These are phyloP conservation scores for Mytilinidion resinicola DNA, from an alignment of 495 filamentous ascomycete species.

Conservation along the genomic window DNA sequence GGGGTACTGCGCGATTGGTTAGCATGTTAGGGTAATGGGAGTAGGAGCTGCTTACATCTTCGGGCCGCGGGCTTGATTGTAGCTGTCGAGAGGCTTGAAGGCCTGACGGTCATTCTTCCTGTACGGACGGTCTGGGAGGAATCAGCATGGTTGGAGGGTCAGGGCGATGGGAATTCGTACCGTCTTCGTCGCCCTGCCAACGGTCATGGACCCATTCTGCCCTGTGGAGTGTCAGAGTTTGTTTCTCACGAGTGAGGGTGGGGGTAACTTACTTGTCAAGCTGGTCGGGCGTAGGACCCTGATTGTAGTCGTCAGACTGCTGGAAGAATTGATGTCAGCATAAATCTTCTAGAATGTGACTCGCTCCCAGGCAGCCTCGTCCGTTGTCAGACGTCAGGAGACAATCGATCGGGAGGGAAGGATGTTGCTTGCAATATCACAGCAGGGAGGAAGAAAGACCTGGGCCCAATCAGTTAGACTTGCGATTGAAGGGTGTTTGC, in stretches of 20 bases:
- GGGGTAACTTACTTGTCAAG: slow-evolving; percentile 50
- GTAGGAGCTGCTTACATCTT: background rate
- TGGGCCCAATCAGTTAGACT: background rate
- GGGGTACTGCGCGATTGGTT: background rate
- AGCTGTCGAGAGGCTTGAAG: background rate
- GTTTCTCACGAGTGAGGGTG: slow-evolving; percentile 36
- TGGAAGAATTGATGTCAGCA: slow-evolving; percentile 24
- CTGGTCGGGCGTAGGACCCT: slow-evolving; percentile 44
- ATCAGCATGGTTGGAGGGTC: background rate
- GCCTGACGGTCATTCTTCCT: background rate
- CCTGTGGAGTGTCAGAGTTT: slow-evolving; percentile 38
- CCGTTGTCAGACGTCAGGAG: background rate
- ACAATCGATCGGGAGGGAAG: background rate
- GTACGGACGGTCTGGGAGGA: background rate
- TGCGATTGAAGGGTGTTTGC: background rate
- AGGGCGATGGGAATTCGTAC: background rate
- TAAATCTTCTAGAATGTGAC: slow-evolving; percentile 1
- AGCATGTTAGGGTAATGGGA: background rate
- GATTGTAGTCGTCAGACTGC: slow-evolving; percentile 7
- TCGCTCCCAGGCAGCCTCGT: background rate
- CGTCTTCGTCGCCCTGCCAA: slow-evolving; percentile 56
- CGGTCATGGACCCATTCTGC: slow-evolving; percentile 84
- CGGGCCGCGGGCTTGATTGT: background rate
- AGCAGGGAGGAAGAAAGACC: slow-evolving; percentile 23
- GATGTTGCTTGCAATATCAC: slow-evolving; percentile 1